Evolutionary conservation across 1,139 yeast genomes (phyloP), one percentile per base, ranked within the genome.

Genomic region (Suhomyces anneliseae): DNA sequence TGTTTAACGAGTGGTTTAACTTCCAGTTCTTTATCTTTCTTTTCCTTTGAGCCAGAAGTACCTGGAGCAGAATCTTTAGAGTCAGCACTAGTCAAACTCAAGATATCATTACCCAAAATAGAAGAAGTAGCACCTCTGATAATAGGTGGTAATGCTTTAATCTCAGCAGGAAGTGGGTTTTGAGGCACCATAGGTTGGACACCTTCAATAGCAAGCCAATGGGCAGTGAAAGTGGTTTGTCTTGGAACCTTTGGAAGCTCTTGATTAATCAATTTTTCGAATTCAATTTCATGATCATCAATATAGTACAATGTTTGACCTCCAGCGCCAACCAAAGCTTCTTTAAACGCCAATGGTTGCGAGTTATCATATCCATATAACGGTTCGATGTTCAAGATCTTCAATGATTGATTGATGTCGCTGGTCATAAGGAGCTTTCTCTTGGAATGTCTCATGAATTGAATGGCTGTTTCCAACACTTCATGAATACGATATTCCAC

Each of bases 191-290:
- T 87, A 1, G 99, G 99, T 63, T 95, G 99, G 4, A 95, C 97
- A 45, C 99, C 99, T 68, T 95, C 99, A 49, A 95, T 89, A 0
- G 99, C 98, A 37, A 95, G 76, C 99, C 99, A 95, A 66, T 95
- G 99, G 2, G 98, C 97, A 0, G 98, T 90, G 64, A 88, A 92
- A 0, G 96, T 85, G 1, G 96, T 85, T 50, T 87, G 85, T 50
- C 98, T 78, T 4, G 99, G 99, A 3, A 95, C 96, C 60, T 87
- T 89, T 7, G 99, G 99, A 52, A 95, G 74, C 36, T 97, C 97
- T 64, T 88, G 95, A 64, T 93, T 92, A 57, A 95, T 88, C 53
- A 95, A 76, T 62, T 90, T 90, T 64, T 95, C 99, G 65, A 93
- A 89, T 61, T 95, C 99, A 38, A 93, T 84, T 62, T 92, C 98